These are phyloP conservation scores for Thalassiosira hispida DNA, from an alignment of 352 stramenopile genomes.

Conservation along the genomic window DNA sequence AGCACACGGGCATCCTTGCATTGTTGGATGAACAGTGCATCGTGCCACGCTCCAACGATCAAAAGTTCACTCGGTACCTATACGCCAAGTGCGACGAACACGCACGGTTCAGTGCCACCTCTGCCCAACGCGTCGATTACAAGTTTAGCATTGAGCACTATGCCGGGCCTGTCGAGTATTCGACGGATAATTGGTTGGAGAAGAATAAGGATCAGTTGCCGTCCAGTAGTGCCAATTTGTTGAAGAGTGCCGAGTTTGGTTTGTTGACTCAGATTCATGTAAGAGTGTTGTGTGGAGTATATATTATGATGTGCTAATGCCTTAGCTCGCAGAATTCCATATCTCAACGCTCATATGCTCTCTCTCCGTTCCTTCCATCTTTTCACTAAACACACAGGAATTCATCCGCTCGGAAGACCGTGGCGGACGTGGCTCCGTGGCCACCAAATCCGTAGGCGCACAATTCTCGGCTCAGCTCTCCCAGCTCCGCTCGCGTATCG, in stretches of 20 bases:
- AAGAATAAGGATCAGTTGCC: constrained; percentile 90
- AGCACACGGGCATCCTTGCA: constrained; percentile 76
- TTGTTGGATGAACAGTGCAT: constrained; percentile 96
- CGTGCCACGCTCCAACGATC: constrained; percentile 10
- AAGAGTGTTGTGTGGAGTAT: neutral
- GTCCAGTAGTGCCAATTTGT: constrained; percentile 70
- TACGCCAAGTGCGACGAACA: constrained; percentile 67
- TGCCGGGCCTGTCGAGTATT: constrained; percentile 82
- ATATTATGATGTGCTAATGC: neutral
- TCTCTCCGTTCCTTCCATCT: neutral
- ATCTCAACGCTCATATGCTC: neutral
- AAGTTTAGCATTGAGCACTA: constrained; percentile 85
- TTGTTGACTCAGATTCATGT: constrained; percentile 57
- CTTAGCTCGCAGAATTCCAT: too few relatives aligned
- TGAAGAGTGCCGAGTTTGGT: constrained; percentile 63
- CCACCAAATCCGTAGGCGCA: constrained; percentile 32
- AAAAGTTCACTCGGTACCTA: constrained; percentile 69
- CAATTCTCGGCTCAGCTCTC: constrained; percentile 91
- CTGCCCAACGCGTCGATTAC: constrained; percentile 61
- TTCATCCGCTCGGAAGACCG: constrained; percentile 70
- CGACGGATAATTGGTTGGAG: constrained; percentile 78
- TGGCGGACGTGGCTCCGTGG: constrained; percentile 77
- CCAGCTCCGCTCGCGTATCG: constrained; percentile 91
- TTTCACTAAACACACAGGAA: too few relatives aligned
- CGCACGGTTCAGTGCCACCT: constrained; percentile 68